Evolutionary conservation across 2,329 filamentous ascomycete genomes (phyloP).

Genomic region (Calonectria naviculata): DNA sequence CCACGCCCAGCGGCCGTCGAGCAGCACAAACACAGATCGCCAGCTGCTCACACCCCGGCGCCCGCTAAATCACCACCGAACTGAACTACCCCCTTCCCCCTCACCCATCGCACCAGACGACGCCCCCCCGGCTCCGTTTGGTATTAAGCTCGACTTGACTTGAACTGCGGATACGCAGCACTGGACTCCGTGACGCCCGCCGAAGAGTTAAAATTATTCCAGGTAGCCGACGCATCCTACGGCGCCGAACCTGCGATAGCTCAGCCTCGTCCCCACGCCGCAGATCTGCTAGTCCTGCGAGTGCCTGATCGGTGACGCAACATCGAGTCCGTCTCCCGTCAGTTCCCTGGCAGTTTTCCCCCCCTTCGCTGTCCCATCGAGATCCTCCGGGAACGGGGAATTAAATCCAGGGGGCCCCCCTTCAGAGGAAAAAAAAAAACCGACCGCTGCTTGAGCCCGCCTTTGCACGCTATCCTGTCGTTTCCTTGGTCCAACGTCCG

Average conservation of each 20-base stretch:
- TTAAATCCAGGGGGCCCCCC: slow-evolving; percentile 11
- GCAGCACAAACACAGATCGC: slow-evolving; percentile 4
- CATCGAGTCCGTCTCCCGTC: slow-evolving; percentile 29
- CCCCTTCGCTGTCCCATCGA: slow-evolving; percentile 29
- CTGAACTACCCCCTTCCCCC: slow-evolving; percentile 4
- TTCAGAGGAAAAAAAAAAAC: slow-evolving; percentile 8
- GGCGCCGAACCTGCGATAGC: slow-evolving; percentile 34
- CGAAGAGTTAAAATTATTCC: slow-evolving; percentile 29
- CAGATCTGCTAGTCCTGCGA: slow-evolving; percentile 35
- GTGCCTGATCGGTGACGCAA: slow-evolving; percentile 41
- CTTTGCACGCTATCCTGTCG: not conserved
- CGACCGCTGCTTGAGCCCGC: not conserved
- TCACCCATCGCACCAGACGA: slow-evolving; percentile 2
- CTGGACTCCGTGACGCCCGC: slow-evolving; percentile 10
- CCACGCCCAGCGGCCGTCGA: not conserved
- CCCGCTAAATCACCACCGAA: slow-evolving; percentile 13
- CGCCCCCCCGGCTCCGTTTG: slow-evolving; percentile 6
- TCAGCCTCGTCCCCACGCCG: slow-evolving; percentile 39
- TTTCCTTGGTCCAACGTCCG: slow-evolving; percentile 19
- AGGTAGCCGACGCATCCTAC: slow-evolving; percentile 30
- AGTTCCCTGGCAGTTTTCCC: slow-evolving; percentile 34
- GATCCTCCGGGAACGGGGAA: slow-evolving; percentile 24
- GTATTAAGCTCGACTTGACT: slow-evolving; percentile 22
- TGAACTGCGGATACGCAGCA: slow-evolving; percentile 5
- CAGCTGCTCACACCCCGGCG: slow-evolving; percentile 9